Conservation (phyloP, 1,284 basidiomycete genomes). For the Cryptococcus depauperatus region DNA sequence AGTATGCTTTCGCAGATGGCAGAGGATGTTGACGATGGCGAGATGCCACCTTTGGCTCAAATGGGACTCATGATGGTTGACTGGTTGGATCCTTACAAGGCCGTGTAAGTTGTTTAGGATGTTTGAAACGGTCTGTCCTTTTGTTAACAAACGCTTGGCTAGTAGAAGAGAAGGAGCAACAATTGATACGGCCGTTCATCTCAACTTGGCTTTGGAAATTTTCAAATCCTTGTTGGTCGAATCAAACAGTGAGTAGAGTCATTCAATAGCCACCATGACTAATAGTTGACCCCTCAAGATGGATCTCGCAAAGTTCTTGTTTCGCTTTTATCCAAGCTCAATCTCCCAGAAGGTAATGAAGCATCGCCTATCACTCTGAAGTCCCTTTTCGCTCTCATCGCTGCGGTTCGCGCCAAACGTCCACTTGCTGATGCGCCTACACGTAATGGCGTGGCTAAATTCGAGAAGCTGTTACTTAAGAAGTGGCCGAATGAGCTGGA, state of each 20-base stretch:
- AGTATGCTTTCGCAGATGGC: slow-evolving; percentile 57
- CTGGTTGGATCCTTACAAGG: slow-evolving; percentile 86
- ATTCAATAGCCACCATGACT: not conserved
- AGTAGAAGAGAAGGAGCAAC: slow-evolving; percentile 40
- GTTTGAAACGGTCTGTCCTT: not conserved
- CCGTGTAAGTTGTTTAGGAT: slow-evolving; percentile 52
- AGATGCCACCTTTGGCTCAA: slow-evolving; percentile 73
- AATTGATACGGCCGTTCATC: slow-evolving; percentile 56
- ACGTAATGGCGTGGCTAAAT: slow-evolving; percentile 62
- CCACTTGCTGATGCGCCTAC: slow-evolving; percentile 62
- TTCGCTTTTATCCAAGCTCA: slow-evolving; percentile 69
- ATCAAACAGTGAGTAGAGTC: no score
- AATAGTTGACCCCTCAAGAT: slow-evolving; percentile 46
- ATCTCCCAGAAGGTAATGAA: slow-evolving; percentile 55
- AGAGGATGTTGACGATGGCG: slow-evolving; percentile 63
- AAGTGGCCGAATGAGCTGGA: slow-evolving; percentile 55
- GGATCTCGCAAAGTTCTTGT: slow-evolving; percentile 73
- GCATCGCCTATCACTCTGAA: slow-evolving; percentile 57
- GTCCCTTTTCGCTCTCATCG: slow-evolving; percentile 56
- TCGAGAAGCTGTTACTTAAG: slow-evolving; percentile 55
- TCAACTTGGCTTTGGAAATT: slow-evolving; percentile 69
- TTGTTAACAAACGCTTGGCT: no score
- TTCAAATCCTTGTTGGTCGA: slow-evolving; percentile 51
- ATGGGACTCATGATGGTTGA: slow-evolving; percentile 79
- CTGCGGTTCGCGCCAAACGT: slow-evolving; percentile 52